Percentiles rank a stretch among this genome's conserved stretches.
phyloP scores from a whole-genome alignment of 129 eudicot genomes.

The Tagetes patula region DNA sequence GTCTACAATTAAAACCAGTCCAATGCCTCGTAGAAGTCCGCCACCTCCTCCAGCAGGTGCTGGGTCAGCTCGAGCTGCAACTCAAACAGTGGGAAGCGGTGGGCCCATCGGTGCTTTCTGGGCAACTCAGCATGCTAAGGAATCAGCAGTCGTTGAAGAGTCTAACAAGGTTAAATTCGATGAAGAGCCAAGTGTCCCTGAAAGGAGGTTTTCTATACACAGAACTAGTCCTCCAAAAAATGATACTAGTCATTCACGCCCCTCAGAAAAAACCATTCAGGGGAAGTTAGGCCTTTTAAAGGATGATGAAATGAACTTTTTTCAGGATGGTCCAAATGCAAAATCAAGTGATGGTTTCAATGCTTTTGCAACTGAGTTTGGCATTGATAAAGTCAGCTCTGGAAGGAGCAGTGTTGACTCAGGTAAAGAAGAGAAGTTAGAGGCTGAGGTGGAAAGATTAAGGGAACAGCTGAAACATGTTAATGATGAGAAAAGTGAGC shows the following conservation, averaged over 20 bases:
- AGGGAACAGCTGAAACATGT: slow-evolving; percentile 71
- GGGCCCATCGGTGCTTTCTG: slow-evolving; percentile 93
- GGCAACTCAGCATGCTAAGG: slow-evolving; percentile 79
- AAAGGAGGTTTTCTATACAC: slow-evolving; percentile 33
- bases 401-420: slow-evolving; percentile 32
- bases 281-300: slow-evolving; percentile 42
- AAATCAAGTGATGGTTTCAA: slow-evolving; percentile 51
- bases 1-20: slow-evolving; percentile 57
- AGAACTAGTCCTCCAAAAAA: slow-evolving; percentile 40
- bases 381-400: slow-evolving; percentile 51
- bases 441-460: slow-evolving; percentile 72
- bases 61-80: slow-evolving; percentile 39
- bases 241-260: slow-evolving; percentile 32
- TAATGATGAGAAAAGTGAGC: slow-evolving; percentile 71
- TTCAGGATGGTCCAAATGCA: slow-evolving; percentile 45
- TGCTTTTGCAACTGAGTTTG: slow-evolving; percentile 81
- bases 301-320: slow-evolving; percentile 60
- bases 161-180: slow-evolving; percentile 49
- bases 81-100: slow-evolving; percentile 23
- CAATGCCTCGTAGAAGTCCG: slow-evolving; percentile 85
- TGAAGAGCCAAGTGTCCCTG: slow-evolving; percentile 41
- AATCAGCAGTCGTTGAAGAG: slow-evolving; percentile 51
- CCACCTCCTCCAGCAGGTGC: slow-evolving; percentile 74
- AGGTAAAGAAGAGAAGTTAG: slow-evolving; percentile 53
- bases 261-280: slow-evolving; percentile 33